Conservation (phyloP, 1,284 basidiomycete species). For the Ustilago lituana region DNA sequence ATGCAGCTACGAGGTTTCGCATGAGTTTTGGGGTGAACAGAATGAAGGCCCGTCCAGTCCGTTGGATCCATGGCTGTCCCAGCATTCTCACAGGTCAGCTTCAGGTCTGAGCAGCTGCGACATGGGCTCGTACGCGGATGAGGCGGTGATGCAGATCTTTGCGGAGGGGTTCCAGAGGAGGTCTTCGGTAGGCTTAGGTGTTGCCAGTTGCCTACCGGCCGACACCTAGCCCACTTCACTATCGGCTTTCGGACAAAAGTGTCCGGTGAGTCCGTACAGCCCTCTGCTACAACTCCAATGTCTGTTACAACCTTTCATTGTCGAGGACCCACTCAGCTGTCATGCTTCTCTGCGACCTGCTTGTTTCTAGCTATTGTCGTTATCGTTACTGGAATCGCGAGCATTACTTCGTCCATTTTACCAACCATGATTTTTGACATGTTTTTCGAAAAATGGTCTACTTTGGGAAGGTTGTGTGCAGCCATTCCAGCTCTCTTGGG, state of each 20-base stretch:
- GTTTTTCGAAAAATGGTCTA: no score
- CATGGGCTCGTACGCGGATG: slow-evolving; percentile 4
- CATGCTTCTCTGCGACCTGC: no score
- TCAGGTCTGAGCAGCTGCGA: not conserved
- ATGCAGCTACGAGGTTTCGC: slow-evolving; percentile 15
- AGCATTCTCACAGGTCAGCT: not conserved
- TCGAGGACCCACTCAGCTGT: no score
- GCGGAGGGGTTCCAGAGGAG: slow-evolving; percentile 20
- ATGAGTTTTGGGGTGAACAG: not conserved
- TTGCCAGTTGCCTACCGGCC: slow-evolving; percentile 3
- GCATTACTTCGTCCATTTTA: no score
- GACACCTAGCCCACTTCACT: not conserved
- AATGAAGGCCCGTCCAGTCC: slow-evolving; percentile 18
- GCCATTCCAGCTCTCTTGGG: no score
- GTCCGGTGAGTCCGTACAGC: no score
- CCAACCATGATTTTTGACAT: no score
- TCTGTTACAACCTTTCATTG: no score
- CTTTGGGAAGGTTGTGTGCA: no score
- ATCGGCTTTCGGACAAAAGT: not conserved
- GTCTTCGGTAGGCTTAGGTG: slow-evolving; percentile 1
- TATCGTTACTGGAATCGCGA: no score
- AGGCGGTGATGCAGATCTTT: slow-evolving; percentile 26
- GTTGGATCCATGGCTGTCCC: slow-evolving; percentile 27
- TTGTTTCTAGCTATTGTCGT: no score
- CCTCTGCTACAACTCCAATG: no score